Percentiles rank a stretch among this genome's conserved stretches.
Conservation (phyloP, 2,329 filamentous ascomycete genomes). For the Thermoascus crustaceus region DNA sequence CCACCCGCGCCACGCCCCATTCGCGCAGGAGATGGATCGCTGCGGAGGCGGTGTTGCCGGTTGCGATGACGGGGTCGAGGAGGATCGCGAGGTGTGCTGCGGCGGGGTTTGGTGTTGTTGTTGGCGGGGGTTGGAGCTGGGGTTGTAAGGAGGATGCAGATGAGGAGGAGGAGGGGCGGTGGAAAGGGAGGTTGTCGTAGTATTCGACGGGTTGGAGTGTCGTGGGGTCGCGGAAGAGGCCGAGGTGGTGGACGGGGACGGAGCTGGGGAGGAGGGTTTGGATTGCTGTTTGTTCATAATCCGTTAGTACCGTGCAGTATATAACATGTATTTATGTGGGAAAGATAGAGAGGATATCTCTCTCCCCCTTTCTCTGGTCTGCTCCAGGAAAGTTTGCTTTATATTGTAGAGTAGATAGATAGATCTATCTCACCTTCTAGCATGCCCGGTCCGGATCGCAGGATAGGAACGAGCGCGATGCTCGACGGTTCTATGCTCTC, state of each 20-base stretch:
- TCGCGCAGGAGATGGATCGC: constrained; percentile 64
- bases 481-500: constrained; percentile 54
- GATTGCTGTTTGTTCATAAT: constrained; percentile 43
- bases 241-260: constrained; percentile 78
- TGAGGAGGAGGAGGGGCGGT: background rate
- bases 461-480: constrained; percentile 80
- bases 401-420: too few relatives aligned
- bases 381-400: background rate
- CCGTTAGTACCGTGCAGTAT: background rate
- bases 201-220: constrained; percentile 36
- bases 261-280: constrained; percentile 72
- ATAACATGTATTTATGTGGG: too few relatives aligned
- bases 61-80: constrained; percentile 89
- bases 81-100: constrained; percentile 54
- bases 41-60: constrained; percentile 79
- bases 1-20: constrained; percentile 78
- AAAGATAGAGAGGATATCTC: background rate
- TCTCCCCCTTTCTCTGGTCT: background rate
- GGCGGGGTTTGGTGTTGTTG: constrained; percentile 26
- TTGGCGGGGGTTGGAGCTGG: constrained; percentile 20
- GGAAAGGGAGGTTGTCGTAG: constrained; percentile 89
- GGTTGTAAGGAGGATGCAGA: background rate
- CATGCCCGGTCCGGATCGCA: constrained; percentile 89
- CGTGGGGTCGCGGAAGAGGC: constrained; percentile 62
- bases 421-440: constrained; percentile 69